These are phyloP conservation scores for Arthrobotrys entomopaga DNA, from an alignment of 2,329 filamentous ascomycete genomes.

Conservation along the genomic window DNA sequence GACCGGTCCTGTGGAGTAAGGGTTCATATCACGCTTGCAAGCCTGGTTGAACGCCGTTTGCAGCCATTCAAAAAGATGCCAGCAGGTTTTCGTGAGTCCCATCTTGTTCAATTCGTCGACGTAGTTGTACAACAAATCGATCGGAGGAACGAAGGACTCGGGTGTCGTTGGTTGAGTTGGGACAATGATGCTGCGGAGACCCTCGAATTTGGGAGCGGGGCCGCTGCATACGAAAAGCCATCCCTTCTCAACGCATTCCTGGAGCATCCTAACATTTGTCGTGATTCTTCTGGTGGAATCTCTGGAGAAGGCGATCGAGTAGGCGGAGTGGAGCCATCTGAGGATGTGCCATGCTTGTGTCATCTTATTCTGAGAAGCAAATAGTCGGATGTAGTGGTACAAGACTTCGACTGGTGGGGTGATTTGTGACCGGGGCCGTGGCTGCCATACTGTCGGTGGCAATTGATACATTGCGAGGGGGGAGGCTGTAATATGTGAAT, in stretches of 20 bases:
- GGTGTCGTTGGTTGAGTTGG: conserved; percentile 35
- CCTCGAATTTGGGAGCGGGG: conserved; percentile 47
- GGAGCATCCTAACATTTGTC: conserved; percentile 50
- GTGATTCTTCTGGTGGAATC: conserved; percentile 50
- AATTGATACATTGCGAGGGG: conserved; percentile 35
- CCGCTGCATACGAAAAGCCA: conserved; percentile 53
- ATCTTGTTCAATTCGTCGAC: conserved; percentile 52
- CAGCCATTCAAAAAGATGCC: conserved; percentile 55
- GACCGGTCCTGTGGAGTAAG: conserved; percentile 52
- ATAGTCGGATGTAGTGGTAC: conserved; percentile 54
- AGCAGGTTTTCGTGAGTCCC: conserved; percentile 52
- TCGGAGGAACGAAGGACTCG: conserved; percentile 45
- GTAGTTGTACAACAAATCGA: conserved; percentile 54
- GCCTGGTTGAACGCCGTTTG: conserved; percentile 54
- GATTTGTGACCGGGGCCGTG: conserved; percentile 50
- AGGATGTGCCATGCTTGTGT: conserved; percentile 50
- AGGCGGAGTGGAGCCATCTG: conserved; percentile 48
- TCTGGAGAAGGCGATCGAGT: conserved; percentile 44
- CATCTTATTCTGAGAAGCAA: conserved; percentile 51
- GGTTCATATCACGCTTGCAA: conserved; percentile 55
- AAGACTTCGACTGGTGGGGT: conserved; percentile 51
- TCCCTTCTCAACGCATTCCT: conserved; percentile 54
- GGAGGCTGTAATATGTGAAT: conserved; percentile 20
- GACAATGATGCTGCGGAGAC: conserved; percentile 46
- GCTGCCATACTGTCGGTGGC: conserved; percentile 53